Base-by-base conservation (phyloP, 331 rosid genomes). In the Quercus lobata region DNA sequence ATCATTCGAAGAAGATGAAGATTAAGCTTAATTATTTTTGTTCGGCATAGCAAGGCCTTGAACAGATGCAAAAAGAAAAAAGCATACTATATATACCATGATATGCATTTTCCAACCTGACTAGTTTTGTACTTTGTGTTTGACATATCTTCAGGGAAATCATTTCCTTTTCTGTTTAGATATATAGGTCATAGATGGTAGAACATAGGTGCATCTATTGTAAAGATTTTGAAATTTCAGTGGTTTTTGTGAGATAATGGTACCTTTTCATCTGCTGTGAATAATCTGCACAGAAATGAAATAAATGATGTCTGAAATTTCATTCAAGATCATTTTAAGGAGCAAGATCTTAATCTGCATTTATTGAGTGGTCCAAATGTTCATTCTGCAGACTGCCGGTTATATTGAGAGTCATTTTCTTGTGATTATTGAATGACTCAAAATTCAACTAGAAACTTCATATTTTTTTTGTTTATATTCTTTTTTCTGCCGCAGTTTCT, bases 1-100 rank as follows among this genome's bases (percentile, higher is more conserved):
- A 76, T 75, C 80, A 55, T 52, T 78, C 57, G 52, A 55, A 69
- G 75, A 74, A 74, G 30, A 34, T 61, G 76, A 74, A 57, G 61
- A 32, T 57, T 57, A 53, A 70, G 76, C 57, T 62, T 25, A 1
- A 18, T 57, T 4, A 12, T 44, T 73, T 68, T 68, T 44, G 54
- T 25, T 70, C 27, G 27, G 52, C 49, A 61, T 11, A 12, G 24
- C 54, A 18, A 57, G 74, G 72, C 15, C 71, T 57, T 70, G 58
- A 57, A 53, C 27, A 79, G 57, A 57, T 80, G 81, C 52, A 41
- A 41, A 9, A 8, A 41, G 7, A 41, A 34, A 2, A 49, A 25
- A 65, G 10, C 32, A 70, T 75, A 80, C 61, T 56, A 46, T 32
- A 5, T 66, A 62, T 71, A 25, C 73, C 61, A 49, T 18, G 10